Evolutionary conservation across 2,329 filamentous ascomycete species (phyloP).

Genomic region (Albophoma yamanashiensis): DNA sequence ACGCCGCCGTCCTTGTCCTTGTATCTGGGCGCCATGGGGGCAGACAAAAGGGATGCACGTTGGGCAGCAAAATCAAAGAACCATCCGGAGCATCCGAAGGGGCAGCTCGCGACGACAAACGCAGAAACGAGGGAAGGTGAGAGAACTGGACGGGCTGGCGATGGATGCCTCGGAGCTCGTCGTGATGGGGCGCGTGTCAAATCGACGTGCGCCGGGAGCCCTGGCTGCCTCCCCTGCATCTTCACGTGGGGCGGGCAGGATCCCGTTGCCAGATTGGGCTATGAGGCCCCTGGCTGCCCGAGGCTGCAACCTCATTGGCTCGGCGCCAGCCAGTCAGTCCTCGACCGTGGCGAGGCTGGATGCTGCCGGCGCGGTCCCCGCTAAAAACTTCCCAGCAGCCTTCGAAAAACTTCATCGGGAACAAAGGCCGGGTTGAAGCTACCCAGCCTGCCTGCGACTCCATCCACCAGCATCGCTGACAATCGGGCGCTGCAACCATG

Average conservation of each 20-base stretch:
- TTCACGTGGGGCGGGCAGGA: not conserved
- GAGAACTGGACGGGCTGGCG: slow-evolving; percentile 1
- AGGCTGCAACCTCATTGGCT: not conserved
- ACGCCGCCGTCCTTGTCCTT: slow-evolving; percentile 56
- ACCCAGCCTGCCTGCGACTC: not conserved
- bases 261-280: not conserved
- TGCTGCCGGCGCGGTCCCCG: slow-evolving; percentile 3
- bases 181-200: slow-evolving; percentile 3
- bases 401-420: slow-evolving; percentile 11
- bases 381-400: slow-evolving; percentile 14
- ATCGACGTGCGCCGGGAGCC: not conserved
- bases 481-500: slow-evolving; percentile 39
- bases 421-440: not conserved
- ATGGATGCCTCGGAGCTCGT: slow-evolving; percentile 6
- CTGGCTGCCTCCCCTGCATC: not conserved
- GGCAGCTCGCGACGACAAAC: not conserved
- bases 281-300: not conserved
- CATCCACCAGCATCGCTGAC: not conserved
- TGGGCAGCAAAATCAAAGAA: slow-evolving; percentile 11
- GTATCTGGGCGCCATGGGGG: slow-evolving; percentile 33
- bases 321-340: not conserved
- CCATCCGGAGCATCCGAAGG: slow-evolving; percentile 21
- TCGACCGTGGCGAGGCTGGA: not conserved
- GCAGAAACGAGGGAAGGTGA: slow-evolving; percentile 3
- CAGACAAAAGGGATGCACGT: slow-evolving; percentile 7